A percentile compares a stretch with the other conserved stretches of the same genome.
Conservation (phyloP, 768 basidiomycete species). For the Amanita phalloides region DNA sequence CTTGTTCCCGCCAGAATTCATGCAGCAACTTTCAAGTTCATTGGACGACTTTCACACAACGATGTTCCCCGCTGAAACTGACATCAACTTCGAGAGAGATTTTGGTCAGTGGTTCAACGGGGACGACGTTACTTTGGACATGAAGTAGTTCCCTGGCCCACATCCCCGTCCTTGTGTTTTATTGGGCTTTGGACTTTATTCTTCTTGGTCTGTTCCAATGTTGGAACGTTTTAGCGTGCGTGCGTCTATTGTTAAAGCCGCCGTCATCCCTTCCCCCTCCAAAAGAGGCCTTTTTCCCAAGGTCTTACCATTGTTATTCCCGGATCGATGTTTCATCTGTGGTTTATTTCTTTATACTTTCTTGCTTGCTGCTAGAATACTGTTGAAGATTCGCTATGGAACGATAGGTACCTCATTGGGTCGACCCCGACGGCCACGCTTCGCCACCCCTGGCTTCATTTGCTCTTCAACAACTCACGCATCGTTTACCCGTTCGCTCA, state of each 20-base stretch:
- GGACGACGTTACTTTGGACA: slow-evolving; percentile 29
- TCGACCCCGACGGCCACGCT: not conserved
- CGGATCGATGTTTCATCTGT: not conserved
- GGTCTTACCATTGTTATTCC: not conserved
- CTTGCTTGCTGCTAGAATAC: slow-evolving; percentile 1
- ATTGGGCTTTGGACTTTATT: not conserved
- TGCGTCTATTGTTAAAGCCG: not conserved
- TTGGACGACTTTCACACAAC: slow-evolving; percentile 30
- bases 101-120: slow-evolving; percentile 72
- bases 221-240: not conserved
- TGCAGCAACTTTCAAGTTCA: slow-evolving; percentile 18
- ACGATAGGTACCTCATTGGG: not conserved
- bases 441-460: not conserved
- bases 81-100: slow-evolving; percentile 61
- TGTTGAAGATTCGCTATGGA: not conserved
- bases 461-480: not conserved
- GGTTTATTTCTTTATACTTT: not conserved
- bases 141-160: slow-evolving; percentile 15
- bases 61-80: slow-evolving; percentile 33
- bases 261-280: not conserved
- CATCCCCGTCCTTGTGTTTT: not conserved
- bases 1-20: slow-evolving; percentile 7
- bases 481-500: not conserved
- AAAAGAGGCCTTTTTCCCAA: not conserved
- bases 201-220: not conserved